A percentile compares a stretch with the other conserved stretches of the same genome.
These are phyloP conservation scores for Carex myosuroides DNA, from an alignment of 176 grass and related monocot genomes.

Conservation along the genomic window DNA sequence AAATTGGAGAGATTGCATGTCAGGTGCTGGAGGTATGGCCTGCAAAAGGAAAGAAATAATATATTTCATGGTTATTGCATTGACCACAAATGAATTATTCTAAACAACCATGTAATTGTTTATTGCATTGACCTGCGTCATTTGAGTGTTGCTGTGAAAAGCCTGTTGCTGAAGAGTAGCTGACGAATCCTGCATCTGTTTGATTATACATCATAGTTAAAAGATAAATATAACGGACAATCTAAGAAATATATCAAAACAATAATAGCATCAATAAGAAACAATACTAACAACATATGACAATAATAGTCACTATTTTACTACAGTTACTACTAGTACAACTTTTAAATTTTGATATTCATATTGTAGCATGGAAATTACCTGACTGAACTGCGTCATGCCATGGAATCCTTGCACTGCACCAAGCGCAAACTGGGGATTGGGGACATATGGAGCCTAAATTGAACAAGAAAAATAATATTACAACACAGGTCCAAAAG, in stretches of 20 bases:
- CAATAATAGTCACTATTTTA: not conserved
- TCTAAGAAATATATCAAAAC: not conserved
- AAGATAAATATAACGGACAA: not conserved
- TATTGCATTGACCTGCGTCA: conserved; percentile 45
- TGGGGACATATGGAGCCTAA: conserved; percentile 55
- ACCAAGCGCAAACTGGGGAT: conserved; percentile 56
- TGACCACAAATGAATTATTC: not conserved
- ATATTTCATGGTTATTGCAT: not conserved
- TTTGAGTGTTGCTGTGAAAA: conserved; percentile 54
- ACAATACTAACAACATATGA: not conserved
- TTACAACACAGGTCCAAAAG: not conserved
- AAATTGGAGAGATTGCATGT: conserved; percentile 72
- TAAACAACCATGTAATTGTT: not conserved
- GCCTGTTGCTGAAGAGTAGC: conserved; percentile 55
- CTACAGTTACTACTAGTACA: not conserved
- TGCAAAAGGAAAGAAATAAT: conserved; percentile 24
- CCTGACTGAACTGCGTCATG: conserved; percentile 78
- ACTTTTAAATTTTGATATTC: not conserved
- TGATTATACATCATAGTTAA: not conserved
- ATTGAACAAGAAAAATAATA: conserved; percentile 19
- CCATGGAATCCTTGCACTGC: conserved; percentile 68
- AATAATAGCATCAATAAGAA: not conserved
- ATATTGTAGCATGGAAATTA: conserved; percentile 24
- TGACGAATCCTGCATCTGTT: conserved; percentile 62
- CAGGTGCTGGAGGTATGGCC: conserved; percentile 35